A percentile compares a stretch with the other conserved stretches of the same genome.
These are phyloP conservation scores for Trametes cinnabarina DNA, from an alignment of 768 basidiomycete genomes.

Conservation along the genomic window DNA sequence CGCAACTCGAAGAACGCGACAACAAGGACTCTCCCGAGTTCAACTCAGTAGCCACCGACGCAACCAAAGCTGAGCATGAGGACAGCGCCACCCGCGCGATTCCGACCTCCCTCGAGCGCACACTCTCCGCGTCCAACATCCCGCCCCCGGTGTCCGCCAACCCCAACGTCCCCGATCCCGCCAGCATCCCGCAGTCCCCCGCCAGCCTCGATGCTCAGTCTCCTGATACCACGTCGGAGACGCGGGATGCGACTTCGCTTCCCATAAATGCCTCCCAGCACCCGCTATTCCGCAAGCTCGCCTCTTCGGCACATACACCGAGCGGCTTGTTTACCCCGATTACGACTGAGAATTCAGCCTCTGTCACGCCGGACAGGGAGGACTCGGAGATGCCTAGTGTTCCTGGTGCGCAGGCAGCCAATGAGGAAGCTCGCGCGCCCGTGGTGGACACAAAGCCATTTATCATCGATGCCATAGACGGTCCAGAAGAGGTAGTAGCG, in stretches of 20 bases:
- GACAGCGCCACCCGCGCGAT: not conserved
- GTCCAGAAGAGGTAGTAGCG: not conserved
- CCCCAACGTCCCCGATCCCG: constrained; percentile 39
- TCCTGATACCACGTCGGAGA: not conserved
- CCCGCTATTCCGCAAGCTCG: constrained; percentile 6
- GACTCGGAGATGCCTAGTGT: not conserved
- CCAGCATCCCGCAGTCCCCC: constrained; percentile 23
- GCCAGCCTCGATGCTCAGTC: constrained; percentile 1
- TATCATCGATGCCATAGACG: not conserved
- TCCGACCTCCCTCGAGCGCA: not conserved
- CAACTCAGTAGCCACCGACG: not conserved
- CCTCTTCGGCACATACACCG: constrained; percentile 2
- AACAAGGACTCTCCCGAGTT: not conserved
- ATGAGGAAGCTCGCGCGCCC: not conserved
- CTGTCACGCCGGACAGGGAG: constrained; percentile 28
- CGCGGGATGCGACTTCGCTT: not conserved
- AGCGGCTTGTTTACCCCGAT: constrained; percentile 42
- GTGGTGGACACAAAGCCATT: not conserved
- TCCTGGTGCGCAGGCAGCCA: not conserved
- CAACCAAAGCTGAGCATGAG: not conserved
- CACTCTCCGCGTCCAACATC: constrained; percentile 8
- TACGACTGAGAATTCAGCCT: constrained; percentile 38
- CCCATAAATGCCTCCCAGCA: not conserved
- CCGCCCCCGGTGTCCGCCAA: constrained; percentile 45
- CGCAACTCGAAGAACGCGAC: not conserved